These are phyloP conservation scores for Colletotrichum tofieldiae DNA, from an alignment of 2,329 filamentous ascomycete species.

Conservation along the genomic window DNA sequence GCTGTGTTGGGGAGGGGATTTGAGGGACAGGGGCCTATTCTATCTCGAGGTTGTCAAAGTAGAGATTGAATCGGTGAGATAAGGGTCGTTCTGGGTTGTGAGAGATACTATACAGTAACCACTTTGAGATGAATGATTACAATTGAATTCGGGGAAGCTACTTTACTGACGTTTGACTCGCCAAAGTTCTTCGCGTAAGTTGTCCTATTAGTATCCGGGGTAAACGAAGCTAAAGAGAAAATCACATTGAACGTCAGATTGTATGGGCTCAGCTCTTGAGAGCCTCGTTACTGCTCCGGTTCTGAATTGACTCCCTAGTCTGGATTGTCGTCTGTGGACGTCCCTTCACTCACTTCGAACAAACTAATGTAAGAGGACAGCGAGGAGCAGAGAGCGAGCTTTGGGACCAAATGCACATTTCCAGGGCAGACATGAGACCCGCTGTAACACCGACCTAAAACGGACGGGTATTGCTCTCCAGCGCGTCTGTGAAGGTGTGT, in stretches of 20 bases:
- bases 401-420: neutral
- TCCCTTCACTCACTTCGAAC: neutral
- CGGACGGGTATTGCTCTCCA: too few relatives aligned
- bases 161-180: neutral
- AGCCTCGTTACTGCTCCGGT: neutral
- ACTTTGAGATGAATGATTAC: neutral
- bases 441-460: neutral
- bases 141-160: neutral
- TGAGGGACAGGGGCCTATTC: conserved; percentile 60
- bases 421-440: neutral
- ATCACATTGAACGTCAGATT: too few relatives aligned
- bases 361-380: neutral
- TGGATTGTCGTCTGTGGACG: neutral
- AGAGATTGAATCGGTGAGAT: neutral
- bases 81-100: neutral
- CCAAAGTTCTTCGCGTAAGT: neutral
- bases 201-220: neutral
- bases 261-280: neutral
- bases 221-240: neutral
- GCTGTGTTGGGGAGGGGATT: conserved; percentile 57
- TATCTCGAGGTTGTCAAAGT: conserved; percentile 59
- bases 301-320: neutral
- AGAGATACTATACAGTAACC: neutral
- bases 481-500: neutral
- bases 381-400: neutral